A percentile compares a stretch with the other conserved stretches of the same genome.
Conservation (phyloP, 176 grass and related monocot genomes). For the Eremochloa ophiuroides region DNA sequence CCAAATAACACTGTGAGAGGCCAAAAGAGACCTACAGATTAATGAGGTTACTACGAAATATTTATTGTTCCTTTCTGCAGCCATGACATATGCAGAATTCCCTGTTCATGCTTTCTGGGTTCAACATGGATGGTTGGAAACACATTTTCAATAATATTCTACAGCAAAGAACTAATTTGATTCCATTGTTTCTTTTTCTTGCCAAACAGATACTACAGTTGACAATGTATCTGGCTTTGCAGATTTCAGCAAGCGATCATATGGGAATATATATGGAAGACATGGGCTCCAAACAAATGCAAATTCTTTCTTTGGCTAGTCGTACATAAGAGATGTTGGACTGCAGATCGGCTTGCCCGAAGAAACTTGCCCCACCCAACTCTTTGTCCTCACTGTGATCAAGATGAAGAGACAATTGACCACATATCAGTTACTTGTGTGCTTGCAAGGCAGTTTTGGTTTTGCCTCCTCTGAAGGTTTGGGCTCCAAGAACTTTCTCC, state of each 20-base stretch:
- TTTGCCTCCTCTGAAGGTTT: neutral
- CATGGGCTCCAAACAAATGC: too few relatives aligned
- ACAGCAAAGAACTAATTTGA: constrained; percentile 3
- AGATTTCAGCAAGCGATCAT: neutral
- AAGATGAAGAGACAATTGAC: neutral
- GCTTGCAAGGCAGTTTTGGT: neutral
- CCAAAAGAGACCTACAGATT: neutral
- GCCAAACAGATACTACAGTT: neutral
- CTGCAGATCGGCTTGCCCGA: neutral
- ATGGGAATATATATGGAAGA: neutral
- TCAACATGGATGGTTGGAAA: neutral
- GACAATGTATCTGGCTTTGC: neutral
- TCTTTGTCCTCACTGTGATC: neutral
- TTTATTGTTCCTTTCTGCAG: neutral
- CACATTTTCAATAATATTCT: neutral
- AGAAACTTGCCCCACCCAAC: neutral
- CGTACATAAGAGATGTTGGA: too few relatives aligned
- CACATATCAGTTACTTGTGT: neutral
- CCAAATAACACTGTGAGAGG: neutral
- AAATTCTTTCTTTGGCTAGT: too few relatives aligned
- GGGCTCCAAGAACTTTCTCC: neutral
- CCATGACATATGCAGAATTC: neutral
- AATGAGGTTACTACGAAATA: neutral
- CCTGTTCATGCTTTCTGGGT: neutral
- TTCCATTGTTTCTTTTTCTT: neutral